A percentile compares a stretch with the other conserved stretches of the same genome.
Evolutionary conservation across 1,139 yeast species (phyloP).

Genomic region (Blastobotrys ciferrii): DNA sequence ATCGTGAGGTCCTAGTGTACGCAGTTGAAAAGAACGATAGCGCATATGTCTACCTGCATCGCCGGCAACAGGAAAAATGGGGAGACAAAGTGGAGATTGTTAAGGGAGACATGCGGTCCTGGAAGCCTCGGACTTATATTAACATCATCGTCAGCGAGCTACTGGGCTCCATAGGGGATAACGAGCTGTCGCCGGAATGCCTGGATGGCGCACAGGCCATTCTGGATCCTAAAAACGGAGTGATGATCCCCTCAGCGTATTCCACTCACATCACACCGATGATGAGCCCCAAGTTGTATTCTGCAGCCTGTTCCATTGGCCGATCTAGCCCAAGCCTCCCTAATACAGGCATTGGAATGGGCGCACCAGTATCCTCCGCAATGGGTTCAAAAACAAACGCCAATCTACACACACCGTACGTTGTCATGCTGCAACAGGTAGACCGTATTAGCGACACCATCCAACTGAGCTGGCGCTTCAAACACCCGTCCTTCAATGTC

Average conservation of each 20-base stretch:
- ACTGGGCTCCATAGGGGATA: conserved; percentile 88
- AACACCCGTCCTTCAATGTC: conserved; percentile 25
- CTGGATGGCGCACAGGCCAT: conserved; percentile 38
- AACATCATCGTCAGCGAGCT: conserved; percentile 75
- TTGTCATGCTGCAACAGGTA: conserved; percentile 55
- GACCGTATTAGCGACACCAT: conserved; percentile 35
- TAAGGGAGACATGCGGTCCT: conserved; percentile 55
- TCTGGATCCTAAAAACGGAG: conserved; percentile 35
- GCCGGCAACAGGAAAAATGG: conserved; percentile 33
- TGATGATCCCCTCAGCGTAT: conserved; percentile 66
- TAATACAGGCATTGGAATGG: background rate
- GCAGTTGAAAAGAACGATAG: conserved; percentile 73
- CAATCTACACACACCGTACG: conserved; percentile 52
- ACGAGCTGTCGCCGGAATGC: conserved; percentile 86
- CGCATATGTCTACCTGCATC: conserved; percentile 47
- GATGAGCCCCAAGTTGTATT: conserved; percentile 50
- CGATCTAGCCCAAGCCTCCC: background rate
- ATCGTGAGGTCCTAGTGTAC: conserved; percentile 40
- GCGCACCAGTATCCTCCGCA: conserved; percentile 14
- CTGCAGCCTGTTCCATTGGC: conserved; percentile 4
- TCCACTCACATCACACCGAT: conserved; percentile 65
- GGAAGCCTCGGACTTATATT: conserved; percentile 41
- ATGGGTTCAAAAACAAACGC: conserved; percentile 11
- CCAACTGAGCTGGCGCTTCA: conserved; percentile 34
- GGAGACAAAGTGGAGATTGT: conserved; percentile 46